Percentiles rank a stretch among this genome's conserved stretches.
phyloP scores from a whole-genome alignment of 2,329 filamentous ascomycete species.

The Exophiala sp. region DNA sequence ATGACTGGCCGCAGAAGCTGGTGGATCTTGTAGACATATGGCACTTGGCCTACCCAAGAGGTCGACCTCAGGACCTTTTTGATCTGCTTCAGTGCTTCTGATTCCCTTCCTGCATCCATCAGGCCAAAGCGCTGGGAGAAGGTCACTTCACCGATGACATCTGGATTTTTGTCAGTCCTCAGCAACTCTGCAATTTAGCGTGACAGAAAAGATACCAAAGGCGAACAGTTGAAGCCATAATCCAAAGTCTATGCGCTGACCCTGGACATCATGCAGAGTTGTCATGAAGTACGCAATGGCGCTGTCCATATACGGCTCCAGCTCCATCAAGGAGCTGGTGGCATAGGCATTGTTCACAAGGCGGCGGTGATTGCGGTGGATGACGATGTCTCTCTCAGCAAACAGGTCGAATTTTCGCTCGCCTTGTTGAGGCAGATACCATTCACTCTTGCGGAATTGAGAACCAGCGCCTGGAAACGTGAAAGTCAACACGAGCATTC shows the following conservation, averaged over 20 bases:
- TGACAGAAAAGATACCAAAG: not conserved
- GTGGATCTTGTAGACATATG: constrained; percentile 36
- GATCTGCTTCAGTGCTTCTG: constrained; percentile 36
- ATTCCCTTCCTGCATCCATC: constrained; percentile 20
- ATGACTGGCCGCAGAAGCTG: constrained; percentile 36
- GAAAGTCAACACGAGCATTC: not conserved
- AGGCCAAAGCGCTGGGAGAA: constrained; percentile 35
- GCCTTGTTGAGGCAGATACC: constrained; percentile 41
- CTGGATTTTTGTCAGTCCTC: constrained; percentile 28
- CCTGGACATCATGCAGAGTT: not conserved
- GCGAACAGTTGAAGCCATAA: constrained; percentile 7
- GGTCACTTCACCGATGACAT: constrained; percentile 33
- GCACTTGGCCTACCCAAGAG: constrained; percentile 39
- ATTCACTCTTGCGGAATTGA: constrained; percentile 41
- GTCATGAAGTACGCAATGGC: constrained; percentile 36
- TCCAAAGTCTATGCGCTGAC: constrained; percentile 1
- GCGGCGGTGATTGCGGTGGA: constrained; percentile 36
- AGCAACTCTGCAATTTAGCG: too few relatives aligned
- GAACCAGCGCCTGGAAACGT: constrained; percentile 34
- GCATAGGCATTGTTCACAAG: constrained; percentile 36
- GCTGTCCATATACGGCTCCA: constrained; percentile 41
- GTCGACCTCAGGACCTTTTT: constrained; percentile 33
- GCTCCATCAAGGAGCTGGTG: constrained; percentile 37
- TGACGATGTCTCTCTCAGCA: constrained; percentile 35
- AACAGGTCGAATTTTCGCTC: constrained; percentile 41